phyloP scores from a whole-genome alignment of 73 alveolate species.

The Paramecium bursaria region DNA sequence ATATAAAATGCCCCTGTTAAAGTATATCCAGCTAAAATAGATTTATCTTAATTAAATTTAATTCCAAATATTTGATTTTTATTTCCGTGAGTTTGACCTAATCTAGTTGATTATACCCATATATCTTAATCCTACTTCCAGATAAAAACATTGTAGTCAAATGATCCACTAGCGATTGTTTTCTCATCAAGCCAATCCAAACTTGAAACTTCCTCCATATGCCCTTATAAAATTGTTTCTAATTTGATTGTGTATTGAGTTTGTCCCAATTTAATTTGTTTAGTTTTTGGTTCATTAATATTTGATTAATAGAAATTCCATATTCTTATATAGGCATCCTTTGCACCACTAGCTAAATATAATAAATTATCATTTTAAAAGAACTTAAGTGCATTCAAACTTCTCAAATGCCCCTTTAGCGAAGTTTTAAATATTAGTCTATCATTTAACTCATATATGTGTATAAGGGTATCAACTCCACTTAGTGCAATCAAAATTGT shows the following conservation, averaged over 20 bases:
- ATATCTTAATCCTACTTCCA: conserved; percentile 19
- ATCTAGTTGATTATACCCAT: conserved; percentile 30
- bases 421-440: conserved; percentile 34
- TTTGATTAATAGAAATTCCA: conserved; percentile 32
- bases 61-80: conserved; percentile 39
- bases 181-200: conserved; percentile 82
- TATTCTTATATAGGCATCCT: conserved; percentile 61
- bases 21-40: conserved; percentile 86
- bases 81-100: conserved; percentile 15
- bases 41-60: conserved; percentile 77
- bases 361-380: not conserved
- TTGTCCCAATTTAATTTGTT: conserved; percentile 70
- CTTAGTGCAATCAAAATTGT: conserved; percentile 25
- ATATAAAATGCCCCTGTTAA: conserved; percentile 90
- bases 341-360: conserved; percentile 66
- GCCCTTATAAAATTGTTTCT: conserved; percentile 88
- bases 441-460: conserved; percentile 11
- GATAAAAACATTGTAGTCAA: conserved; percentile 10
- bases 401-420: conserved; percentile 66
- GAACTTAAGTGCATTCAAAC: conserved; percentile 28
- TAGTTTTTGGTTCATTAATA: not conserved
- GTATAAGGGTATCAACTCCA: conserved; percentile 69
- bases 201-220: conserved; percentile 87
- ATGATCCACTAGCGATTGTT: conserved; percentile 74
- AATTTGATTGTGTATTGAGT: conserved; percentile 81